Percentiles rank a stretch among this genome's conserved stretches.
Conservation (phyloP, 345 rosid genomes). For the Arabidopsis suecica region DNA sequence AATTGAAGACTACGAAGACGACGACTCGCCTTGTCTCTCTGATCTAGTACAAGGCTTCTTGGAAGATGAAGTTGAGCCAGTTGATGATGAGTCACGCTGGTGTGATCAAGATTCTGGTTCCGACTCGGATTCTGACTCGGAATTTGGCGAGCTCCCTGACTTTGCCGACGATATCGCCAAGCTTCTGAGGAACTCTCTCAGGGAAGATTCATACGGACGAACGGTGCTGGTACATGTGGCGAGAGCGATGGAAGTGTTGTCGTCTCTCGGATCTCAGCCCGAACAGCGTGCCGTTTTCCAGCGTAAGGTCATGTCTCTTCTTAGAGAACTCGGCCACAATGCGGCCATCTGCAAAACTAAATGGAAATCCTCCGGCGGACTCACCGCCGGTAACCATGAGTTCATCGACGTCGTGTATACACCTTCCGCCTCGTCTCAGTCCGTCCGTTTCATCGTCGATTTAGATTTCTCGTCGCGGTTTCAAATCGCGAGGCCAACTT, state of each 20-base stretch:
- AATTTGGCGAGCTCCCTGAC: slow-evolving; percentile 48
- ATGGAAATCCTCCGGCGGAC: slow-evolving; percentile 69
- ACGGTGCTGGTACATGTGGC: slow-evolving; percentile 50
- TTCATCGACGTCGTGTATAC: slow-evolving; percentile 73
- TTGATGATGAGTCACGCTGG: slow-evolving; percentile 13
- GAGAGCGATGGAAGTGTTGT: slow-evolving; percentile 55
- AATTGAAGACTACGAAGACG: slow-evolving; percentile 41
- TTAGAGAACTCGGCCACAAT: slow-evolving; percentile 75
- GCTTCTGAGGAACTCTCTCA: slow-evolving; percentile 10
- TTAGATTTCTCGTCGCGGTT: slow-evolving; percentile 76
- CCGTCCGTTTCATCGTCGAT: slow-evolving; percentile 69
- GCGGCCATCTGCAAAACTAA: slow-evolving; percentile 90
- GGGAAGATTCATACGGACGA: slow-evolving; percentile 55
- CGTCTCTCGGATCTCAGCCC: slow-evolving; percentile 39
- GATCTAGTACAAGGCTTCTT: slow-evolving; percentile 79
- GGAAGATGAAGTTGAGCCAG: slow-evolving; percentile 48
- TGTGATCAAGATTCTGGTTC: slow-evolving; percentile 31
- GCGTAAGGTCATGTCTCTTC: slow-evolving; percentile 64
- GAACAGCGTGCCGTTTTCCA: slow-evolving; percentile 43
- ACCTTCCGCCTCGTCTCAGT: neutral
- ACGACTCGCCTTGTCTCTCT: slow-evolving; percentile 73
- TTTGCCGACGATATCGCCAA: slow-evolving; percentile 43
- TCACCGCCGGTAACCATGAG: slow-evolving; percentile 73
- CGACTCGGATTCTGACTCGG: slow-evolving; percentile 64
- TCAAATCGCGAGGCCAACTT: slow-evolving; percentile 88